Conservation (phyloP, 768 basidiomycete species). For the Podaxis sp. region DNA sequence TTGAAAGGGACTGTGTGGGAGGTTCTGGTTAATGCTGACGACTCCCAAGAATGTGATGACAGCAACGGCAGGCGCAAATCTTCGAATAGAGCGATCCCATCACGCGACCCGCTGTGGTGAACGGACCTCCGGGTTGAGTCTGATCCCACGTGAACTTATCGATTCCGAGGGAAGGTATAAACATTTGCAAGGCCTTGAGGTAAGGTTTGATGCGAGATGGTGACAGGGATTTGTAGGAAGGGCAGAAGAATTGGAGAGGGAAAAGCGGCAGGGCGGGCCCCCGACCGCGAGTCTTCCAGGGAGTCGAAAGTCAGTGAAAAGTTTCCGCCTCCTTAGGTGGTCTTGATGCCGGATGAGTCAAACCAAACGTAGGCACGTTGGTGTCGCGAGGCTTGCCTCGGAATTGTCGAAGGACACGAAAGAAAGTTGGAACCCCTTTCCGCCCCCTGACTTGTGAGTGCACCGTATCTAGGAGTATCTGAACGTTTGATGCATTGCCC, state of each 20-base stretch:
- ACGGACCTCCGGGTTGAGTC: not conserved
- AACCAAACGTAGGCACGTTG: not conserved
- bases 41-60: constrained; percentile 36
- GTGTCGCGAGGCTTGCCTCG: not conserved
- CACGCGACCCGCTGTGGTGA: not conserved
- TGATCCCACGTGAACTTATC: not conserved
- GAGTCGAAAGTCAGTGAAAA: not conserved
- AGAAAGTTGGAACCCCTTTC: not conserved
- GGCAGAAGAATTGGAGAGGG: not conserved
- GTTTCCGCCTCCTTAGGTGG: not conserved
- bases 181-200: not conserved
- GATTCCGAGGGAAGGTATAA: not conserved
- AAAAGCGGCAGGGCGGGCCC: not conserved
- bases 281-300: not conserved
- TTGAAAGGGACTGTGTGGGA: constrained; percentile 42
- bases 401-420: not conserved
- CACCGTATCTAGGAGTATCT: not conserved
- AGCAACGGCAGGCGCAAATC: constrained; percentile 47
- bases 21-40: constrained; percentile 37
- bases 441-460: not conserved
- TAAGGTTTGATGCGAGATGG: not conserved
- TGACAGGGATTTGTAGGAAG: not conserved
- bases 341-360: not conserved
- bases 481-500: not conserved
- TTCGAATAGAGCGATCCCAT: constrained; percentile 43